Conservation (phyloP, 2,329 filamentous ascomycete genomes). For the Intubia oerlemansii region DNA sequence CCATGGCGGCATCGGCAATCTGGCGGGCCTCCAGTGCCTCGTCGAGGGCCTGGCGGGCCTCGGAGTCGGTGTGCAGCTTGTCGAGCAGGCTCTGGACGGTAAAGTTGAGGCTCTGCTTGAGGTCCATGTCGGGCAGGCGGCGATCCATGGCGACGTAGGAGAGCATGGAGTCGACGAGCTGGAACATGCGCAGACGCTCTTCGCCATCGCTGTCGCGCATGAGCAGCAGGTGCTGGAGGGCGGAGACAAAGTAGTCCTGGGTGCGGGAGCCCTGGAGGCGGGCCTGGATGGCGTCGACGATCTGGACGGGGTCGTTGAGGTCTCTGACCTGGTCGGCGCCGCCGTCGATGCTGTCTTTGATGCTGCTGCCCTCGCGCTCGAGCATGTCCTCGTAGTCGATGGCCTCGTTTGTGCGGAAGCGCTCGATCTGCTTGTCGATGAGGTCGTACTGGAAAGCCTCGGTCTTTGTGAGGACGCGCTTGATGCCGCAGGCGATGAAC, state of each 20-base stretch:
- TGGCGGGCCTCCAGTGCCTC: slow-evolving; percentile 79
- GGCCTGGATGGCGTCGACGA: slow-evolving; percentile 79
- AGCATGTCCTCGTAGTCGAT: slow-evolving; percentile 97
- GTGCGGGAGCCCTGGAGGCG: slow-evolving; percentile 67
- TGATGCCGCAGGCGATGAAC: slow-evolving; percentile 89
- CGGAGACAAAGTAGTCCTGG: slow-evolving; percentile 89
- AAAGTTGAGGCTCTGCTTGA: slow-evolving; percentile 94
- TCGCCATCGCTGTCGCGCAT: slow-evolving; percentile 84
- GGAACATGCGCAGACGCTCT: slow-evolving; percentile 85
- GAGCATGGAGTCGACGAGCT: slow-evolving; percentile 95
- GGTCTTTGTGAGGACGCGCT: slow-evolving; percentile 89
- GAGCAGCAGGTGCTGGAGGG: slow-evolving; percentile 82
- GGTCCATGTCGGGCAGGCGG: slow-evolving; percentile 83
- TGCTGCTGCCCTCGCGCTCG: slow-evolving; percentile 73
- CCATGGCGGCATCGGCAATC: slow-evolving; percentile 86
- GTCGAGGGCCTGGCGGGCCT: slow-evolving; percentile 79
- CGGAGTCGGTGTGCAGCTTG: slow-evolving; percentile 88
- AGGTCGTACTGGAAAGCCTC: slow-evolving; percentile 95
- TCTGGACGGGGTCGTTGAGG: slow-evolving; percentile 78
- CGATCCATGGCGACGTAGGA: slow-evolving; percentile 98
- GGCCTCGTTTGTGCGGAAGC: slow-evolving; percentile 79
- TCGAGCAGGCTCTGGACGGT: slow-evolving; percentile 90
- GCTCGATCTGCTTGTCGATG: slow-evolving; percentile 94
- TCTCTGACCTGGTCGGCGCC: slow-evolving; percentile 68
- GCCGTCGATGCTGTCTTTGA: slow-evolving; percentile 69